Evolutionary conservation across 2,329 filamentous ascomycete species (phyloP).

Genomic region (Coleophoma eucalyptorum): DNA sequence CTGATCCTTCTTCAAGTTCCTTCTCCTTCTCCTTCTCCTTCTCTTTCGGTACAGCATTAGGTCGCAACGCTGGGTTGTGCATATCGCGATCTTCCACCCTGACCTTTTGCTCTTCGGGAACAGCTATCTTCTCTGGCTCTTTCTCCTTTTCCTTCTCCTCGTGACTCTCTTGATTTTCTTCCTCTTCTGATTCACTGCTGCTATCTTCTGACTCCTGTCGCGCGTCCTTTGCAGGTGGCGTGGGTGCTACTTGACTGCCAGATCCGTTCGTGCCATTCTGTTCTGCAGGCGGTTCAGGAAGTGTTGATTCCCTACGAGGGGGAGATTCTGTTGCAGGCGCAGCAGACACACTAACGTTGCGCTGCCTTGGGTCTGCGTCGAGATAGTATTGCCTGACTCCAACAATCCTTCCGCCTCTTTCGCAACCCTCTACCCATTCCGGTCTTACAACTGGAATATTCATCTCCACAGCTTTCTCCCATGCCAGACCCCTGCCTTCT

Average conservation of each 20-base stretch:
- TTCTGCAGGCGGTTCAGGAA: constrained; percentile 14
- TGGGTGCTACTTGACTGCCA: constrained; percentile 17
- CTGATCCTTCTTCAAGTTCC: constrained; percentile 21
- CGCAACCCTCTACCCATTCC: constrained; percentile 97
- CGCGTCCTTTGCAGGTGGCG: constrained; percentile 24
- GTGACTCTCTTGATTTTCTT: constrained; percentile 31
- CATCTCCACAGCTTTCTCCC: constrained; percentile 97
- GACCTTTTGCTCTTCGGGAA: constrained; percentile 47
- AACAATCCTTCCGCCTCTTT: constrained; percentile 86
- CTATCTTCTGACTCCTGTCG: constrained; percentile 18
- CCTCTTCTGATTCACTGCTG: constrained; percentile 18
- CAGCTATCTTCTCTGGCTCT: constrained; percentile 12
- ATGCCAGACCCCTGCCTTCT: constrained; percentile 81
- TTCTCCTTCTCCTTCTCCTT: constrained; percentile 22
- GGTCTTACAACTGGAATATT: constrained; percentile 96
- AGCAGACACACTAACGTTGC: constrained; percentile 20
- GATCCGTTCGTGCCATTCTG: constrained; percentile 17
- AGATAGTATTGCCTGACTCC: constrained; percentile 96
- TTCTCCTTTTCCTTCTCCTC: constrained; percentile 2
- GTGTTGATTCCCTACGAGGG: constrained; percentile 11
- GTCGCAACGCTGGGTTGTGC: constrained; percentile 45
- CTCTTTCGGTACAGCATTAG: constrained; percentile 21
- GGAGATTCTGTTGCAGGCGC: constrained; percentile 6
- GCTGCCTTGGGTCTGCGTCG: constrained; percentile 61
- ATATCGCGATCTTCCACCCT: constrained; percentile 47